Conservation (phyloP, 78 protist genomes). For the Monocercomonoides exilis region DNA sequence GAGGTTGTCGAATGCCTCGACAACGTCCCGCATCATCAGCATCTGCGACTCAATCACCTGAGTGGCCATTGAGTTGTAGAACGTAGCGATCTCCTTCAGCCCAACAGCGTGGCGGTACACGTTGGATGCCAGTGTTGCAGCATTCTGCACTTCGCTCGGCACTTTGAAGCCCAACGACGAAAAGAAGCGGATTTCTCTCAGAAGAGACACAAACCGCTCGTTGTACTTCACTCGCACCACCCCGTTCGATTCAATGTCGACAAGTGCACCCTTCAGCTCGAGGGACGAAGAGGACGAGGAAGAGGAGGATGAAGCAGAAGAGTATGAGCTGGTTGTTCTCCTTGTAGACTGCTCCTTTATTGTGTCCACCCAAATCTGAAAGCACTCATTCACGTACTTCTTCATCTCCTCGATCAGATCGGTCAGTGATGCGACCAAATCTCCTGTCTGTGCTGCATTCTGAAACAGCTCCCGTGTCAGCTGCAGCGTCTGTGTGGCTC, state of each 20-base stretch:
- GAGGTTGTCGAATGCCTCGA: background rate
- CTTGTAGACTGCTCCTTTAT: background rate
- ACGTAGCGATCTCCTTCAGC: constrained; percentile 6
- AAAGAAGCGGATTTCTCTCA: background rate
- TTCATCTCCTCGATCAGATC: background rate
- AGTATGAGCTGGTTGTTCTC: background rate
- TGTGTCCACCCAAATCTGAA: background rate
- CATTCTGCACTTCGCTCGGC: background rate
- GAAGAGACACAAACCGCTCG: background rate
- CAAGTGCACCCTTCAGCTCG: background rate
- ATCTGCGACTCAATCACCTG: constrained; percentile 1
- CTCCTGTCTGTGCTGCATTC: background rate
- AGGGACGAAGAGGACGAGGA: background rate
- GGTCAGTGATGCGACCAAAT: background rate
- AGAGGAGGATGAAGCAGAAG: background rate
- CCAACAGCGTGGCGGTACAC: background rate
- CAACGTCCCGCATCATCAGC: background rate
- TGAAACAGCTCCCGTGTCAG: background rate
- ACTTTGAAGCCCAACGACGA: background rate
- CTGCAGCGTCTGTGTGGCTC: background rate
- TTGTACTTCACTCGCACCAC: background rate
- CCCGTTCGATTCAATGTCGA: background rate
- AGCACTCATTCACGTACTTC: background rate
- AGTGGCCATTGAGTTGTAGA: background rate
- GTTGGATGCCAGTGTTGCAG: background rate